phyloP scores from a whole-genome alignment of 2,329 filamentous ascomycete genomes.

The Rutstroemia sp. region DNA sequence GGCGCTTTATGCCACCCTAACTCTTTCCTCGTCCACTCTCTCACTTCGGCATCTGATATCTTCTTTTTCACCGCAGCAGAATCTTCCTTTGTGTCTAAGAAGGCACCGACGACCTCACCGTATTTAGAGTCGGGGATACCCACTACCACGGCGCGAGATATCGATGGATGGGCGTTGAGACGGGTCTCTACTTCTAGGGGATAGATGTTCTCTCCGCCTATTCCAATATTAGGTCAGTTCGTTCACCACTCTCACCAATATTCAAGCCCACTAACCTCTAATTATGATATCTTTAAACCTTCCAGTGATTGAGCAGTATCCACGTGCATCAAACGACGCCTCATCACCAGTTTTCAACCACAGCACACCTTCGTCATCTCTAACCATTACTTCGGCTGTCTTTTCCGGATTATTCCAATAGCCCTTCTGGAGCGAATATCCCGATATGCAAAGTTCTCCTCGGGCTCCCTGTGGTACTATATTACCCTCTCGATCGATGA shows the following conservation, averaged over 20 bases:
- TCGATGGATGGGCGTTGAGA: constrained; percentile 46
- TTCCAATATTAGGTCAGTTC: not conserved
- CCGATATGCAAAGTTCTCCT: constrained; percentile 35
- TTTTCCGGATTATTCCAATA: constrained; percentile 51
- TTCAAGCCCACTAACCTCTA: constrained; percentile 36
- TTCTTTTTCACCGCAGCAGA: constrained; percentile 49
- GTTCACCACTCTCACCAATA: not conserved
- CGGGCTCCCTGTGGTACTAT: constrained; percentile 53
- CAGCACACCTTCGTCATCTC: constrained; percentile 20
- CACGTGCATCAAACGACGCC: constrained; percentile 40
- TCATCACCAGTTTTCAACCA: constrained; percentile 51
- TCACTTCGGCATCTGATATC: constrained; percentile 51
- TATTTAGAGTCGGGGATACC: constrained; percentile 57
- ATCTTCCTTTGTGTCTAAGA: constrained; percentile 52
- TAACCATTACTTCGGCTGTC: constrained; percentile 18
- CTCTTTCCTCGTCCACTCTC: constrained; percentile 53
- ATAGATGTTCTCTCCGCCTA: constrained; percentile 47
- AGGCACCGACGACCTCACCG: constrained; percentile 60
- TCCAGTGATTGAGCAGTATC: constrained; percentile 50
- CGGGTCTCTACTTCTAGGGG: constrained; percentile 66
- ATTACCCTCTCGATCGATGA: constrained; percentile 48
- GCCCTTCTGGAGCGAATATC: constrained; percentile 51
- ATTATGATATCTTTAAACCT: constrained; percentile 68
- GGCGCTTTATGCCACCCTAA: constrained; percentile 65
- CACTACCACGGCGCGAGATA: constrained; percentile 54